A percentile compares a stretch with the other conserved stretches of the same genome.
These are phyloP conservation scores for Zymoseptoria ardabiliae DNA, from an alignment of 2,329 filamentous ascomycete species.

Conservation along the genomic window DNA sequence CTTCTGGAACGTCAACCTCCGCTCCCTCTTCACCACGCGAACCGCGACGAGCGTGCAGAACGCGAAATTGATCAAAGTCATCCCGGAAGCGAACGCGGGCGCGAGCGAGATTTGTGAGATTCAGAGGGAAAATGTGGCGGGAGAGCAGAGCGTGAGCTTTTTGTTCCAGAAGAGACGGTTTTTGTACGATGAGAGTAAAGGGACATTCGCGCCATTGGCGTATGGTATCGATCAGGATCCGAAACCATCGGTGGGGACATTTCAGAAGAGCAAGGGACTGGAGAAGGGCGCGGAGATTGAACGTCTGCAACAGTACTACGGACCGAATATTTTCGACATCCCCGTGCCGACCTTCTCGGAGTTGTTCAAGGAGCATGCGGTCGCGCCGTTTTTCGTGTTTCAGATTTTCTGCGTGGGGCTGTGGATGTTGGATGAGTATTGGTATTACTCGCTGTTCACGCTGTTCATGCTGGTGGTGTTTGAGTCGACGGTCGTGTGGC, in stretches of 20 bases:
- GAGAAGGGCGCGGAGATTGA: conserved; percentile 66
- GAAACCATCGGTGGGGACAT: conserved; percentile 67
- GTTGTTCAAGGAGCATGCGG: conserved; percentile 95
- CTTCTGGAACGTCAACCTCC: conserved; percentile 90
- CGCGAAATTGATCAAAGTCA: conserved; percentile 83
- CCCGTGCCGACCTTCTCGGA: conserved; percentile 93
- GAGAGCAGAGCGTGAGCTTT: conserved; percentile 74
- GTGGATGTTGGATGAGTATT: conserved; percentile 99
- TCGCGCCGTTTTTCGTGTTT: conserved; percentile 98
- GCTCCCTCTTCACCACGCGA: conserved; percentile 71
- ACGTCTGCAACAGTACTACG: conserved; percentile 84
- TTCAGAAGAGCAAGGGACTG: conserved; percentile 75
- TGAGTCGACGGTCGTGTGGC: conserved; percentile 98
- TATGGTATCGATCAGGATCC: conserved; percentile 82
- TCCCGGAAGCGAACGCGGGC: conserved; percentile 83
- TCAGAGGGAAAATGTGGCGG: conserved; percentile 66
- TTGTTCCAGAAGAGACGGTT: conserved; percentile 98
- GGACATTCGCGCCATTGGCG: conserved; percentile 71
- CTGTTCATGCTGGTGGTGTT: conserved; percentile 97
- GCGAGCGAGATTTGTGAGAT: conserved; percentile 80
- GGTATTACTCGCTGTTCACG: conserved; percentile 99
- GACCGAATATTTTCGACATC: conserved; percentile 93
- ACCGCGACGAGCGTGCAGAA: conserved; percentile 62
- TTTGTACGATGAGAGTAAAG: conserved; percentile 64
- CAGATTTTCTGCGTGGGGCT: conserved; percentile 97